Conservation (phyloP, 371 early-diverging fungal genomes). For the Batkoa obscura region DNA sequence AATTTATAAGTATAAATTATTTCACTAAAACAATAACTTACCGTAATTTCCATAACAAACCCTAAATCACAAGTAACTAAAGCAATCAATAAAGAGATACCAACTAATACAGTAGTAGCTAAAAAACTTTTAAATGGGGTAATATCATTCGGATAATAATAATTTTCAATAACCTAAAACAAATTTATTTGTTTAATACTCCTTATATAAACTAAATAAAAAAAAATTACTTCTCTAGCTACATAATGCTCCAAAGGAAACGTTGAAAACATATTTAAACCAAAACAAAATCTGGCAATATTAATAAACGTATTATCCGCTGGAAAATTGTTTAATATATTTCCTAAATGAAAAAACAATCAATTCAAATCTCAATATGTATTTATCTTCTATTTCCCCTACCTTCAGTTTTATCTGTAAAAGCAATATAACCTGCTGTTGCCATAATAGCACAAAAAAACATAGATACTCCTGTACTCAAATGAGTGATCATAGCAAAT, state of each 20-base stretch:
- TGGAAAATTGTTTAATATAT: constrained; percentile 62
- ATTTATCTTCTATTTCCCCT: background rate
- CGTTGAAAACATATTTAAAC: constrained; percentile 67
- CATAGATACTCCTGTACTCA: constrained; percentile 42
- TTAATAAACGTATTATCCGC: constrained; percentile 47
- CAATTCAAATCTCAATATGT: background rate
- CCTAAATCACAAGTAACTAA: constrained; percentile 48
- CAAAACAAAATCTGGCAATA: constrained; percentile 57
- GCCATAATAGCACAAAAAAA: constrained; percentile 42
- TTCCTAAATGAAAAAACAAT: constrained; percentile 18
- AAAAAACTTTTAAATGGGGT: constrained; percentile 28
- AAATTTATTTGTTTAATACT: background rate
- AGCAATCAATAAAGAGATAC: constrained; percentile 30
- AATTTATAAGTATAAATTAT: background rate
- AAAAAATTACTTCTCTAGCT: constrained; percentile 48
- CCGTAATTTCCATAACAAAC: constrained; percentile 54
- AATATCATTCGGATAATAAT: constrained; percentile 29
- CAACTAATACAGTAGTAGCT: constrained; percentile 37
- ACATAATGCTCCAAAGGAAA: constrained; percentile 57
- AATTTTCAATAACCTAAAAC: constrained; percentile 33
- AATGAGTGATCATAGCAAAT: constrained; percentile 47
- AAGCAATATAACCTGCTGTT: constrained; percentile 37
- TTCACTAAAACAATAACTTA: constrained; percentile 44
- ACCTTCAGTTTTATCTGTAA: constrained; percentile 53
- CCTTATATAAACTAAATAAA: no score